Conservation (phyloP, 176 grass and related monocot species). For the Rhipidocladum racemiflorum region DNA sequence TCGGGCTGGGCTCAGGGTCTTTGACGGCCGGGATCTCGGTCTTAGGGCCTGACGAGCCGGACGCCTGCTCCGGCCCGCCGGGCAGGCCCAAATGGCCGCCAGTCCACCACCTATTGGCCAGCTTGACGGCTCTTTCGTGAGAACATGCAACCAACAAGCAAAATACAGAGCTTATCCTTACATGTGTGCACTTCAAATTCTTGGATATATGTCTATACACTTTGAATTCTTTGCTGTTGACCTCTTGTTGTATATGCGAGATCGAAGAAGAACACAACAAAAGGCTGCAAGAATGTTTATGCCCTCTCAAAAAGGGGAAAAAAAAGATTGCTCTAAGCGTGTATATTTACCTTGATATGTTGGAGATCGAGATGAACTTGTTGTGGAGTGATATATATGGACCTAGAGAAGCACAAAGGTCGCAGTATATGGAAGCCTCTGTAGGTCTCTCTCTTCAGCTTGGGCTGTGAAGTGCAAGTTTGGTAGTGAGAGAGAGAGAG, state of each 20-base stretch:
- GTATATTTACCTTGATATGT: conserved; percentile 23
- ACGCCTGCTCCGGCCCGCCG: conserved; percentile 59
- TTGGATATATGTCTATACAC: not conserved
- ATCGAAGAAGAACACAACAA: conserved; percentile 8
- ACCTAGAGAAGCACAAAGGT: conserved; percentile 24
- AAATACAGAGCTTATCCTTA: not conserved
- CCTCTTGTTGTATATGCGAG: not conserved
- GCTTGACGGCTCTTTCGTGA: conserved; percentile 25
- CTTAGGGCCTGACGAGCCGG: conserved; percentile 50
- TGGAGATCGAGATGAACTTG: not conserved
- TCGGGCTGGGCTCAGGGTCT: conserved; percentile 36
- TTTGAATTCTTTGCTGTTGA: not conserved
- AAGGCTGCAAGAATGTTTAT: not conserved
- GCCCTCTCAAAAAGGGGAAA: not conserved
- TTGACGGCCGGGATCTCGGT: conserved; percentile 36
- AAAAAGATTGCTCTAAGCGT: not conserved
- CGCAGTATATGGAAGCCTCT: not conserved
- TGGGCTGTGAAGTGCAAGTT: not conserved
- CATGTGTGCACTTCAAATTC: not conserved
- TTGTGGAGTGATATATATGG: not conserved
- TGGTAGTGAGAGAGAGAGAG: not conserved
- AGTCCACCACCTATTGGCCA: conserved; percentile 96
- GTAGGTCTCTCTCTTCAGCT: not conserved
- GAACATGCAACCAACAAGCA: conserved; percentile 26
- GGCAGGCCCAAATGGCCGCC: conserved; percentile 54